Conservation (phyloP, 257 asterid genomes). For the Lavandula angustifolia region DNA sequence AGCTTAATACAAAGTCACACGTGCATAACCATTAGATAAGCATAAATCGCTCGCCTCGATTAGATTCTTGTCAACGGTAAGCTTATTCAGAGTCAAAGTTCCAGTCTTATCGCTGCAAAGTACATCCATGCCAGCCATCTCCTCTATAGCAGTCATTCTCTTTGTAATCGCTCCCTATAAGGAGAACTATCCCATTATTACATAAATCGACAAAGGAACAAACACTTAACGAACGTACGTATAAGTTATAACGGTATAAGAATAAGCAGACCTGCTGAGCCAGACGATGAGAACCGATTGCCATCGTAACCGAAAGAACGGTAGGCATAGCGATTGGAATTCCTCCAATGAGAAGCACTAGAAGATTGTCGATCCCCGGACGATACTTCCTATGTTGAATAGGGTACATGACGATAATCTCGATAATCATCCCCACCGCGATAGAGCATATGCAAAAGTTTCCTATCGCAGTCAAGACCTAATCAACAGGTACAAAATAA, state of each 20-base stretch:
- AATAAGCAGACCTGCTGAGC: constrained; percentile 80
- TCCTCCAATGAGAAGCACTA: constrained; percentile 96
- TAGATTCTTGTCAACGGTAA: constrained; percentile 93
- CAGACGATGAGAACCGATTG: constrained; percentile 95
- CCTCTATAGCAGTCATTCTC: constrained; percentile 99
- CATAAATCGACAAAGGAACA: constrained; percentile 9
- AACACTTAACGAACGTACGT: constrained; percentile 5
- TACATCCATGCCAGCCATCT: constrained; percentile 99
- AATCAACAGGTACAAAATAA: constrained; percentile 4
- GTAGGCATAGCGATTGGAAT: constrained; percentile 99
- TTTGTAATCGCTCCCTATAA: constrained; percentile 94
- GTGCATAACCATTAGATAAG: constrained; percentile 17
- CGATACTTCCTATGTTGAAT: constrained; percentile 86
- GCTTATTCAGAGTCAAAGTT: constrained; percentile 89
- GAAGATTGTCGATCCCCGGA: constrained; percentile 97
- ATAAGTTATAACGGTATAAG: background rate
- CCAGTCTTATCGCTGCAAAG: constrained; percentile 98
- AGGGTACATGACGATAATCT: constrained; percentile 92
- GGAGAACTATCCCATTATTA: constrained; percentile 3
- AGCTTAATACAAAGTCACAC: background rate
- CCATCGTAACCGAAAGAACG: constrained; percentile 97
- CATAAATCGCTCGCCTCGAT: constrained; percentile 61
- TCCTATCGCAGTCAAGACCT: constrained; percentile 97
- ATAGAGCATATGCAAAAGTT: constrained; percentile 97
- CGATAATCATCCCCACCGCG: constrained; percentile 93